Conservation (phyloP, 768 basidiomycete genomes). For the Bullera alba region DNA sequence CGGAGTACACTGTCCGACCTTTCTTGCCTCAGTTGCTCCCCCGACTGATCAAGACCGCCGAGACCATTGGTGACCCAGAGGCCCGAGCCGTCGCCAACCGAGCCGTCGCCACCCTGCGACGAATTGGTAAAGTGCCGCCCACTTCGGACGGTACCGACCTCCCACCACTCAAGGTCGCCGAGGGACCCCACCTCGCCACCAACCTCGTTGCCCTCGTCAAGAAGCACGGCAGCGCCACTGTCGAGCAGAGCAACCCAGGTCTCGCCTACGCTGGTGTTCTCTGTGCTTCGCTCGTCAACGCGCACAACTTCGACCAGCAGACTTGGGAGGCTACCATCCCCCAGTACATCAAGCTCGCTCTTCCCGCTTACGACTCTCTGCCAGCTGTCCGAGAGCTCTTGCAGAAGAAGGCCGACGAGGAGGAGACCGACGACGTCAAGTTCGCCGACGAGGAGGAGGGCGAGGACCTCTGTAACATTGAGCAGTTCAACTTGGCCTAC, state of each 20-base stretch:
- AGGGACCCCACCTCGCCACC: slow-evolving; percentile 60
- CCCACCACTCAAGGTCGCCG: slow-evolving; percentile 71
- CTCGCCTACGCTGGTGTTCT: slow-evolving; percentile 68
- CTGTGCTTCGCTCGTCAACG: slow-evolving; percentile 77
- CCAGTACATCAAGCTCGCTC: slow-evolving; percentile 64
- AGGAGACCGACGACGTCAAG: slow-evolving; percentile 56
- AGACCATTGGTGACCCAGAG: slow-evolving; percentile 92
- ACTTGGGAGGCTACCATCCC: slow-evolving; percentile 73
- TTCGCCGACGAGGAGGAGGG: slow-evolving; percentile 92
- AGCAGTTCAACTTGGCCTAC: slow-evolving; percentile 92
- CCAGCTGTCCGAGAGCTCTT: slow-evolving; percentile 75
- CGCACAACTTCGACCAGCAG: slow-evolving; percentile 83
- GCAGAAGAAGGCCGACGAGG: slow-evolving; percentile 78
- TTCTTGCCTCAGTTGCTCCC: slow-evolving; percentile 95
- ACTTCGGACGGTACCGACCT: slow-evolving; percentile 82
- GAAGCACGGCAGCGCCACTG: slow-evolving; percentile 61
- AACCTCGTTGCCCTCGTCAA: slow-evolving; percentile 73
- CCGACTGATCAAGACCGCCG: slow-evolving; percentile 90
- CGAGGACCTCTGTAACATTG: slow-evolving; percentile 95
- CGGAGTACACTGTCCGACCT: slow-evolving; percentile 85
- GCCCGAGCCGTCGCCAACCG: slow-evolving; percentile 85
- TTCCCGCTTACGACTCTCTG: slow-evolving; percentile 60
- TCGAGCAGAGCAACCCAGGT: slow-evolving; percentile 55
- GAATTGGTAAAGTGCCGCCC: slow-evolving; percentile 83
- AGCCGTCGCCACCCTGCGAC: slow-evolving; percentile 91